Conservation (phyloP, 106 monocot genomes). For the Phalaenopsis equestris region DNA sequence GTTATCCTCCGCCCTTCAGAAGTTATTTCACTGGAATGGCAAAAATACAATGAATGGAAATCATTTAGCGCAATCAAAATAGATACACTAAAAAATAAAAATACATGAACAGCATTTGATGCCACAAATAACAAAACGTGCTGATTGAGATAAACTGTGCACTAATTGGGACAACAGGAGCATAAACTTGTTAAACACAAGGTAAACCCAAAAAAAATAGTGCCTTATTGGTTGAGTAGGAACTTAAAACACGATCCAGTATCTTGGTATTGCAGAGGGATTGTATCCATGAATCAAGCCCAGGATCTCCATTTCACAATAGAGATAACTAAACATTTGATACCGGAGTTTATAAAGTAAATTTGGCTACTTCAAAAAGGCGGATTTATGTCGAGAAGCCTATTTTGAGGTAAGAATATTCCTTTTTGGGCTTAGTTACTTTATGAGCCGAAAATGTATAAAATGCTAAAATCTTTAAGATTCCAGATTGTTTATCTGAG, state of each 20-base stretch:
- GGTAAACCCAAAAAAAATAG: not conserved
- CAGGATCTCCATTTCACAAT: not conserved
- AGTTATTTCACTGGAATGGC: conserved; percentile 79
- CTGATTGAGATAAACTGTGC: not conserved
- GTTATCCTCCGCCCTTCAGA: conserved; percentile 92
- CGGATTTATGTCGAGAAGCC: too few species aligned
- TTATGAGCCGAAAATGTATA: too few species aligned
- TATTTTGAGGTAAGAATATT: too few species aligned
- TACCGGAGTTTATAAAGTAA: too few species aligned
- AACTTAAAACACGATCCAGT: not conserved
- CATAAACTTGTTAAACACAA: not conserved
- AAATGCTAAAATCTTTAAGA: too few species aligned
- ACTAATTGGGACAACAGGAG: too few species aligned
- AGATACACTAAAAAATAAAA: not conserved
- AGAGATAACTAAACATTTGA: not conserved
- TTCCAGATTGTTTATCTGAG: too few species aligned
- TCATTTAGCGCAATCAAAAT: not conserved
- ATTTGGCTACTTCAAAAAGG: too few species aligned
- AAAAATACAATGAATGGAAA: not conserved
- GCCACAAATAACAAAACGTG: not conserved
- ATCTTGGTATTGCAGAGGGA: not conserved
- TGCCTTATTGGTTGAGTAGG: not conserved
- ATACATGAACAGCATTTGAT: not conserved
- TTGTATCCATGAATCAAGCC: not conserved
- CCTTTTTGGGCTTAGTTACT: too few species aligned